Evolutionary conservation across 1,284 basidiomycete species (phyloP).

Genomic region (Marasmius fiardii): DNA sequence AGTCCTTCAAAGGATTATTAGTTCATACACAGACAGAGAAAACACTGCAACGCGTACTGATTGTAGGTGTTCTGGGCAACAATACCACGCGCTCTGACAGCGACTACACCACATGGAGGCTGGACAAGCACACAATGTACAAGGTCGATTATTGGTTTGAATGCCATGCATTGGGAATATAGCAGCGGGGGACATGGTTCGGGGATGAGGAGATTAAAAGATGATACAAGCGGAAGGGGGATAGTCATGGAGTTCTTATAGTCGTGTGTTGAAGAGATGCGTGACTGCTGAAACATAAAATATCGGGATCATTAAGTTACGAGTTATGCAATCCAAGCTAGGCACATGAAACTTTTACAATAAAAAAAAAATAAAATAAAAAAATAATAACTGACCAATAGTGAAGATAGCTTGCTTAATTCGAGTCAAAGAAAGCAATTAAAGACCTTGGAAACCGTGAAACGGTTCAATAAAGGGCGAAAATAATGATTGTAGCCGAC

Average conservation of each 20-base stretch:
- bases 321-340: neutral
- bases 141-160: constrained; percentile 65
- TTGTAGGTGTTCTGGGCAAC: constrained; percentile 67
- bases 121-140: constrained; percentile 62
- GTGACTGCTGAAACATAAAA: neutral
- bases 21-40: constrained; percentile 6
- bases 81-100: constrained; percentile 76
- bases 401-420: too few species aligned
- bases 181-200: constrained; percentile 11
- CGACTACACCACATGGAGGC: constrained; percentile 83
- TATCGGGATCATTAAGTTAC: neutral
- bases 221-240: constrained; percentile 16
- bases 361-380: neutral
- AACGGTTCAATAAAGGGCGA: neutral
- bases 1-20: constrained; percentile 52
- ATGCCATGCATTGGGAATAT: constrained; percentile 36
- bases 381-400: too few species aligned
- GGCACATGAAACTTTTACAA: too few species aligned
- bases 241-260: constrained; percentile 10
- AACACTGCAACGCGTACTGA: constrained; percentile 39
- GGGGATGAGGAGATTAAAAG: constrained; percentile 18
- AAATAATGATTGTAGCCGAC: neutral
- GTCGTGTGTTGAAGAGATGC: constrained; percentile 12
- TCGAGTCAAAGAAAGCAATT: too few species aligned
- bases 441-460: neutral